phyloP scores from a whole-genome alignment of 371 early-diverging fungal genomes.

The Polyrhizophydium stewartii region DNA sequence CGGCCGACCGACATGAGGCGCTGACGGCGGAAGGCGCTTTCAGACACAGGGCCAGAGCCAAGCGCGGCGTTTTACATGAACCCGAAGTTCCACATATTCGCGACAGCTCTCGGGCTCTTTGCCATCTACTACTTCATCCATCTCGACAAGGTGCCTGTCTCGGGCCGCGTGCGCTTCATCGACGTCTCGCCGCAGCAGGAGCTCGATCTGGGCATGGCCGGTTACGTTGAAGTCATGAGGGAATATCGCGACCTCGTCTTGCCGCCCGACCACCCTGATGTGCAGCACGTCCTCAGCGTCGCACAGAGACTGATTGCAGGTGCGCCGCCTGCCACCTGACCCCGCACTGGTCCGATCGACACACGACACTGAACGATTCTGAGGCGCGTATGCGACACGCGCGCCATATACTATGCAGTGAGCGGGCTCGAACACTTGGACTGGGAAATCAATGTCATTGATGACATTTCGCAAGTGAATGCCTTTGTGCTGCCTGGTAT shows the following conservation, averaged over 20 bases:
- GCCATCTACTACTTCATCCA: background rate
- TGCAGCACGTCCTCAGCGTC: slow-evolving; percentile 55
- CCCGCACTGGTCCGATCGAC: background rate
- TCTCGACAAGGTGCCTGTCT: background rate
- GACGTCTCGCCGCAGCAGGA: slow-evolving; percentile 22
- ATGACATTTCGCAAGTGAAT: slow-evolving; percentile 68
- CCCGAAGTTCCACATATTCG: no score
- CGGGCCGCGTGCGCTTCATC: slow-evolving; percentile 23
- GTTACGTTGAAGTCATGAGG: slow-evolving; percentile 63
- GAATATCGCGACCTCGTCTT: slow-evolving; percentile 57
- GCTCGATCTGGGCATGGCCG: slow-evolving; percentile 31
- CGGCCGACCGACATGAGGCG: no score
- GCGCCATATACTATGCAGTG: slow-evolving; percentile 9
- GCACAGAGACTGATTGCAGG: slow-evolving; percentile 66
- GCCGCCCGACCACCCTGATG: slow-evolving; percentile 55
- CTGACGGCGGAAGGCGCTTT: no score
- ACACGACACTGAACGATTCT: background rate
- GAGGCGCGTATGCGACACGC: no score
- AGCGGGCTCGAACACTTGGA: slow-evolving; percentile 33
- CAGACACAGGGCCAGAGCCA: no score
- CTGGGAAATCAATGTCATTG: slow-evolving; percentile 60
- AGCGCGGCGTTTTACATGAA: no score
- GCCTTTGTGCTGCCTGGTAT: slow-evolving; percentile 90
- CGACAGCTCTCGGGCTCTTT: no score
- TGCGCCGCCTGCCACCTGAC: slow-evolving; percentile 17